Evolutionary conservation across 1,284 basidiomycete species (phyloP).

Genomic region (Ganoderma sinense): DNA sequence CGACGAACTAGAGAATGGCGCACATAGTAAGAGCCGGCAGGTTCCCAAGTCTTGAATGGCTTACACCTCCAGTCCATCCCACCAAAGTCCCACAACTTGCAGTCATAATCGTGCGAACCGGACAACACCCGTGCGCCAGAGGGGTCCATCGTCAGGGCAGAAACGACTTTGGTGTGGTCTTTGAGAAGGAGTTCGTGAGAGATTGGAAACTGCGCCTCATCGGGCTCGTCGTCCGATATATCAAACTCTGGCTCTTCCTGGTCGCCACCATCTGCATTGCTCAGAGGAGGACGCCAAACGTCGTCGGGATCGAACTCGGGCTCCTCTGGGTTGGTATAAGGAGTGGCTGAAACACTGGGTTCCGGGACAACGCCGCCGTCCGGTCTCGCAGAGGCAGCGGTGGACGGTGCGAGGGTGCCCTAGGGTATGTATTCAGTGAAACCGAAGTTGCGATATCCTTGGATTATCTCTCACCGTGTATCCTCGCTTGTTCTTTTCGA

Average conservation of each 20-base stretch:
- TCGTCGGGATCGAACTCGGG: conserved; percentile 47
- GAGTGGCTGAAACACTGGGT: conserved; percentile 11
- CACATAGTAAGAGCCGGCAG: conserved; percentile 92
- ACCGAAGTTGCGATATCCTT: background rate
- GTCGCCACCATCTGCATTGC: conserved; percentile 7
- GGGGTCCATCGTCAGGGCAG: conserved; percentile 90
- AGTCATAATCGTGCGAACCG: conserved; percentile 96
- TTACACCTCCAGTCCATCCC: conserved; percentile 92
- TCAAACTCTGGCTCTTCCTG: conserved; percentile 72
- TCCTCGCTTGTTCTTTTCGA: conserved; percentile 77
- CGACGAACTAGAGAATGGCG: conserved; percentile 40
- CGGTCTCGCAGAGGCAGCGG: conserved; percentile 9
- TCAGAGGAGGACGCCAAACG: conserved; percentile 38
- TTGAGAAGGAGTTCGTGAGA: conserved; percentile 91
- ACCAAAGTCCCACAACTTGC: conserved; percentile 99
- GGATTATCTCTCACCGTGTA: conserved; percentile 43
- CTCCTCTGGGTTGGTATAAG: conserved; percentile 25
- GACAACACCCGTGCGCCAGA: conserved; percentile 92
- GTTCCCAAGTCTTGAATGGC: conserved; percentile 97
- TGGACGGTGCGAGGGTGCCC: conserved; percentile 19
- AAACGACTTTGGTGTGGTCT: conserved; percentile 95
- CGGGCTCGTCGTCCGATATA: conserved; percentile 55
- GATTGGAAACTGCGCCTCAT: conserved; percentile 71
- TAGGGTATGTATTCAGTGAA: conserved; percentile 4
- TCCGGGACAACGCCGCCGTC: conserved; percentile 14